Evolutionary conservation across 148 eudicot species (phyloP).

Genomic region (Pouteria glomerata): DNA sequence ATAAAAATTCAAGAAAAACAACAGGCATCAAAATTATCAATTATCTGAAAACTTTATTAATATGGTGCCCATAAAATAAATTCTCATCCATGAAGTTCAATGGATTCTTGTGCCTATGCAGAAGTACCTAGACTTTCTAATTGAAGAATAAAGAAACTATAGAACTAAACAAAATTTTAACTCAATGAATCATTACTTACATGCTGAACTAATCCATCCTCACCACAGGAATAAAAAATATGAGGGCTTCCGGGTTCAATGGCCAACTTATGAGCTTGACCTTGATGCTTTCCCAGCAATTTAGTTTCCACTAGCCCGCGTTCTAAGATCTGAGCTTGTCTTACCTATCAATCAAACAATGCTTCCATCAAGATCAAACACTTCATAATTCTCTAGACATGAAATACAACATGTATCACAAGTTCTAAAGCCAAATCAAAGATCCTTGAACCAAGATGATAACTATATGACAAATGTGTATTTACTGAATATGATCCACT

Average conservation of each 20-base stretch:
- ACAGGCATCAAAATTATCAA: conserved; percentile 2
- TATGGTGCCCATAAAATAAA: background rate
- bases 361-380: background rate
- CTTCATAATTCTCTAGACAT: background rate
- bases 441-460: background rate
- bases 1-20: background rate
- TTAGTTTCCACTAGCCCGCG: conserved; percentile 60
- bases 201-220: conserved; percentile 87
- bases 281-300: conserved; percentile 58
- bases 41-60: background rate
- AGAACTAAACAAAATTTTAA: background rate
- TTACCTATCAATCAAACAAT: conserved; percentile 48
- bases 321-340: conserved; percentile 64
- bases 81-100: background rate
- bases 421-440: background rate
- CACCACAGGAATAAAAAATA: conserved; percentile 81
- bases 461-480: background rate
- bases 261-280: conserved; percentile 85
- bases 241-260: conserved; percentile 95
- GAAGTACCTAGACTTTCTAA: background rate
- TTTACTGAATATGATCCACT: background rate
- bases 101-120: background rate
- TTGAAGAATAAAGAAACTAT: background rate
- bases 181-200: conserved; percentile 35
- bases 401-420: conserved; percentile 1